These are phyloP conservation scores for Coemansia aciculifera DNA, from an alignment of 192 early-diverging fungal species.

Conservation along the genomic window DNA sequence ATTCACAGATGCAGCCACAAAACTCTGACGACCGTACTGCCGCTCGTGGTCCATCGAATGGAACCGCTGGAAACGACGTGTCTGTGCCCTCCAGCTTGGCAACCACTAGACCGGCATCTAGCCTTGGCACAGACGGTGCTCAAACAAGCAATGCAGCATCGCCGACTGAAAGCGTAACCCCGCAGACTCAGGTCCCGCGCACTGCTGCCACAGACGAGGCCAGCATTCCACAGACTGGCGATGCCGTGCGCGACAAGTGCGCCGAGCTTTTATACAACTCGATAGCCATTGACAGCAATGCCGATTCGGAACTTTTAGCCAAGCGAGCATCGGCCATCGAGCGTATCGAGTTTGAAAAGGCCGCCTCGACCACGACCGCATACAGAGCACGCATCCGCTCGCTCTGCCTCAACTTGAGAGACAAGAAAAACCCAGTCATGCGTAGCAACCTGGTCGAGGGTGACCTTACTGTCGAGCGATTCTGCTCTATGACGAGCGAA, in stretches of 20 bases:
- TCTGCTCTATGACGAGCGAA: conserved; percentile 80
- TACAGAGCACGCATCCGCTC: conserved; percentile 80
- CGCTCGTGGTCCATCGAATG: neutral
- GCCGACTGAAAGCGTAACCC: neutral
- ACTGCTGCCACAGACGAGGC: conserved; percentile 48
- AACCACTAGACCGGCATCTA: neutral
- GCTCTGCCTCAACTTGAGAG: conserved; percentile 74
- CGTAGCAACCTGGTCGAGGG: conserved; percentile 69
- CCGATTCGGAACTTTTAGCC: conserved; percentile 57
- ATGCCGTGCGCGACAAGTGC: conserved; percentile 71
- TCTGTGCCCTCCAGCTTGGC: neutral
- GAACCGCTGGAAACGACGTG: neutral
- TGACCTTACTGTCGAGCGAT: conserved; percentile 60
- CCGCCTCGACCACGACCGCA: conserved; percentile 49
- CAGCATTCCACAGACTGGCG: conserved; percentile 55
- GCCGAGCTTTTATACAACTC: conserved; percentile 82
- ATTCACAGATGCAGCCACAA: neutral
- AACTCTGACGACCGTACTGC: neutral
- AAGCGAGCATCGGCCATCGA: conserved; percentile 65
- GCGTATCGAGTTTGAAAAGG: conserved; percentile 59
- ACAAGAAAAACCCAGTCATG: conserved; percentile 77
- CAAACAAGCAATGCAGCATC: neutral
- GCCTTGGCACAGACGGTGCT: conserved; percentile 4
- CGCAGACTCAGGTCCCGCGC: conserved; percentile 12
- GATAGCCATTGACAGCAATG: conserved; percentile 55